phyloP scores from a whole-genome alignment of 495 filamentous ascomycete genomes.

The Geopyxis carbonaria region DNA sequence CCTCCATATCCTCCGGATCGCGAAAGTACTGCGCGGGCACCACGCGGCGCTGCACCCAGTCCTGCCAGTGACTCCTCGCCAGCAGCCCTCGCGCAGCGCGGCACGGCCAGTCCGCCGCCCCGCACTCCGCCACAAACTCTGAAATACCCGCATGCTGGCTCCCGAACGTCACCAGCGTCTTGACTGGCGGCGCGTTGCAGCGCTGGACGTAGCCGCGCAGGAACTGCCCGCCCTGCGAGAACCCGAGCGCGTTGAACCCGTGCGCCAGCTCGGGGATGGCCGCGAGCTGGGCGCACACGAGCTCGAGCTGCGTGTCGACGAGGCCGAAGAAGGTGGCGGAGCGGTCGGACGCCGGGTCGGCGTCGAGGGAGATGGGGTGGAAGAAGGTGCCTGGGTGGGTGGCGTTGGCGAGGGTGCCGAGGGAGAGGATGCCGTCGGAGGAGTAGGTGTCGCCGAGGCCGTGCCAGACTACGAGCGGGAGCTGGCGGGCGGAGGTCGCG shows the following conservation, averaged over 20 bases:
- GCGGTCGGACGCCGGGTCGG: slow-evolving; percentile 48
- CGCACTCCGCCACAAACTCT: slow-evolving; percentile 52
- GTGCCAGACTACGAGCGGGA: slow-evolving; percentile 90
- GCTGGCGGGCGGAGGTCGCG: too few relatives aligned
- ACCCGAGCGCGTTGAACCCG: slow-evolving; percentile 78
- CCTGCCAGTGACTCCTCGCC: slow-evolving; percentile 41
- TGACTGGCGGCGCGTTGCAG: slow-evolving; percentile 67
- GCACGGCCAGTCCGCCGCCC: slow-evolving; percentile 59
- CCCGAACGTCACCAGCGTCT: slow-evolving; percentile 77
- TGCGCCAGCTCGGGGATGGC: slow-evolving; percentile 57
- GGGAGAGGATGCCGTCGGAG: slow-evolving; percentile 44
- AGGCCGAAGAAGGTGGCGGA: slow-evolving; percentile 82
- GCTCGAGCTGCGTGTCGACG: slow-evolving; percentile 56
- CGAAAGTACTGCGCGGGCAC: slow-evolving; percentile 95
- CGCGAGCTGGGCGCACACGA: slow-evolving; percentile 67
- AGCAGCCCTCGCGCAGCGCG: slow-evolving; percentile 40
- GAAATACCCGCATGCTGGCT: slow-evolving; percentile 86
- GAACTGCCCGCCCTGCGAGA: slow-evolving; percentile 93
- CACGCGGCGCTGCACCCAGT: slow-evolving; percentile 54
- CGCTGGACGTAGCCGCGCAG: slow-evolving; percentile 82
- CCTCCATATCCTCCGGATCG: slow-evolving; percentile 48
- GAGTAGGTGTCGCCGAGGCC: slow-evolving; percentile 60
- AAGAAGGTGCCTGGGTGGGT: slow-evolving; percentile 68
- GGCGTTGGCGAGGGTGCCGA: neutral
- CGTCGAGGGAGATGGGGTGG: slow-evolving; percentile 61